Evolutionary conservation across 2,329 filamentous ascomycete species (phyloP), one percentile per base, ranked within the genome.

Genomic region (Fusarium staphyleae): DNA sequence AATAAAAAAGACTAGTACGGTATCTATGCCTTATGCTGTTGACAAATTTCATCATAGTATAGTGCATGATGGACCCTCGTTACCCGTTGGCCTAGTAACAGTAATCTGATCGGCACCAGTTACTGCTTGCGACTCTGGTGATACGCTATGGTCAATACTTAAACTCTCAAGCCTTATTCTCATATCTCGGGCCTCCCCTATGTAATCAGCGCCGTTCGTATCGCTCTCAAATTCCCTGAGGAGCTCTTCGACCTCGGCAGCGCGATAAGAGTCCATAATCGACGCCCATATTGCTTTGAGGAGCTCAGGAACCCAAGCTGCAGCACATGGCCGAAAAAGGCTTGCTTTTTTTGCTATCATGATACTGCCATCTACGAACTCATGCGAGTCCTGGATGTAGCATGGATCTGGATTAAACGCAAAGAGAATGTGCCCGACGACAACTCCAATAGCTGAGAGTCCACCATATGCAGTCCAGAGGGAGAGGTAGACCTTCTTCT

Each of bases 211-310:
- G 1, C 55, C 55, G 10, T 54, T 36, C 2, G 58, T 48, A 15
- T 58, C 55, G 9, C 40, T 33, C 3, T 37, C 45, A 39, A 55
- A 48, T 3, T 8, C 37, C 3, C 13, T 28, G 9, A 61, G 15
- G 3, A 61, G 3, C 1, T 12, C 13, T 24, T 61, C 58, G 4
- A 61, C 36, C 9, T 58, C 58, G 2, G 3, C 7, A 1, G 43
- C 45, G 9, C 57, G 55, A 40, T 61, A 61, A 3, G 18, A 32
- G 15, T 61, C 58, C 1, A 14, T 19, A 11, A 55, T 9, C 1
- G 58, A 34, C 7, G 53, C 57, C 57, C 57, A 55, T 0, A 41
- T 33, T 11, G 55, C 5, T 13, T 57, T 57, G 3, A 61, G 8
- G 1, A 61, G n/a, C n/a, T 61, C 54, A 1, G 58, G 53, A 1